Percentiles rank a stretch among this genome's conserved stretches.
These are phyloP conservation scores for Zymoseptoria pseudotritici DNA, from an alignment of 2,329 filamentous ascomycete species.

Conservation along the genomic window DNA sequence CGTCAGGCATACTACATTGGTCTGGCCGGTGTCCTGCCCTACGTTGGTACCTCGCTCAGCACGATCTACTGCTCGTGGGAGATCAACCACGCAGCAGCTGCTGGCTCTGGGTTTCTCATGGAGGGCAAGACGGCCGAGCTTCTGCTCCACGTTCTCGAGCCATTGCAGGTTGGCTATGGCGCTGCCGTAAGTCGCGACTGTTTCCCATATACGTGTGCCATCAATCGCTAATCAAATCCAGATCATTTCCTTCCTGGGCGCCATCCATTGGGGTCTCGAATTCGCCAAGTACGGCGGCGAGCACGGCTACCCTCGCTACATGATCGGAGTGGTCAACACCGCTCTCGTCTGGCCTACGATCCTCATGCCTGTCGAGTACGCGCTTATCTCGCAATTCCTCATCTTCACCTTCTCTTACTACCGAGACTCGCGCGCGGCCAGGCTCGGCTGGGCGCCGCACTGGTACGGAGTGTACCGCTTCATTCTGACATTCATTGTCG, in stretches of 20 bases:
- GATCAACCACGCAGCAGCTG: slow-evolving; percentile 59
- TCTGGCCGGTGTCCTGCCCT: slow-evolving; percentile 49
- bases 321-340: slow-evolving; percentile 71
- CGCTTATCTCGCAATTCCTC: slow-evolving; percentile 75
- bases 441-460: slow-evolving; percentile 66
- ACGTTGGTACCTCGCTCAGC: slow-evolving; percentile 72
- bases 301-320: slow-evolving; percentile 72
- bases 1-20: slow-evolving; percentile 43
- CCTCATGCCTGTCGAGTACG: slow-evolving; percentile 74
- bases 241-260: slow-evolving; percentile 91
- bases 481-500: slow-evolving; percentile 83
- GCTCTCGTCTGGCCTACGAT: slow-evolving; percentile 85
- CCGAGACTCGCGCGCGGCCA: slow-evolving; percentile 65
- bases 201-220: neutral
- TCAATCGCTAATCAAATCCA: slow-evolving; percentile 25
- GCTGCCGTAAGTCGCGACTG: slow-evolving; percentile 56
- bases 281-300: slow-evolving; percentile 61
- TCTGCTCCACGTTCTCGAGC: slow-evolving; percentile 69
- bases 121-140: slow-evolving; percentile 63
- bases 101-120: slow-evolving; percentile 58
- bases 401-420: slow-evolving; percentile 84
- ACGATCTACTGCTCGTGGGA: slow-evolving; percentile 79
- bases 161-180: slow-evolving; percentile 83
- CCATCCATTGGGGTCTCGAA: slow-evolving; percentile 89
- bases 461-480: slow-evolving; percentile 93